Percentiles rank a stretch among this genome's conserved stretches.
Conservation (phyloP, 176 grass and related monocot genomes). For the Phoenix roebelenii region DNA sequence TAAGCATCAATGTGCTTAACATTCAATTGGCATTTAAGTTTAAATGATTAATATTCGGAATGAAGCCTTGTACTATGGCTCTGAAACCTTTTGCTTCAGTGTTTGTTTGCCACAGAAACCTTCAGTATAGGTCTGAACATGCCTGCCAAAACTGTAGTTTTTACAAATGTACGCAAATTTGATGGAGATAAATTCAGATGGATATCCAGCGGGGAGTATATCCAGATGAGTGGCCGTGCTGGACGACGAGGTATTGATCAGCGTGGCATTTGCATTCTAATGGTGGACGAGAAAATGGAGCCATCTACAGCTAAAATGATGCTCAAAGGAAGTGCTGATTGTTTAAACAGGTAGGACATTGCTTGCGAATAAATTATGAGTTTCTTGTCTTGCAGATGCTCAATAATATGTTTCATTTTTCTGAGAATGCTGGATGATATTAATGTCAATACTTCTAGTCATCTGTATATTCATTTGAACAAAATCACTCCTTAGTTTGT, state of each 20-base stretch:
- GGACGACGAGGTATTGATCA: constrained; percentile 87
- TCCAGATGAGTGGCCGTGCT: constrained; percentile 96
- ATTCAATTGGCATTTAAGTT: too few species aligned
- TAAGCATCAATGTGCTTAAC: too few species aligned
- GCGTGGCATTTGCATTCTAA: constrained; percentile 90
- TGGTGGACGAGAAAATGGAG: constrained; percentile 98
- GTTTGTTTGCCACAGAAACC: constrained; percentile 94
- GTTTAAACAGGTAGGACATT: constrained; percentile 68
- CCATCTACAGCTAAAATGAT: constrained; percentile 92
- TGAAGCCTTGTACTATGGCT: neutral
- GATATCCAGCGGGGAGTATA: constrained; percentile 92
- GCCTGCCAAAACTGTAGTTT: constrained; percentile 97
- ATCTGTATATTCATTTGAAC: too few species aligned
- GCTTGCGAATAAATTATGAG: too few species aligned
- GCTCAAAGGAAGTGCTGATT: constrained; percentile 91
- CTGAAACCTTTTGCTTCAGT: constrained; percentile 44
- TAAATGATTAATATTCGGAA: too few species aligned
- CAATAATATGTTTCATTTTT: too few species aligned
- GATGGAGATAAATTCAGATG: constrained; percentile 93
- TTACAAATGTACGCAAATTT: constrained; percentile 93
- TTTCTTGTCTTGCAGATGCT: too few species aligned
- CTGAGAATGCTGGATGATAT: too few species aligned
- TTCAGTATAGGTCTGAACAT: constrained; percentile 99
- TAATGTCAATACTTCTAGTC: too few species aligned
- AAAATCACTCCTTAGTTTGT: too few species aligned